Conservation (phyloP, 768 basidiomycete genomes). For the Termitomyces sp. region DNA sequence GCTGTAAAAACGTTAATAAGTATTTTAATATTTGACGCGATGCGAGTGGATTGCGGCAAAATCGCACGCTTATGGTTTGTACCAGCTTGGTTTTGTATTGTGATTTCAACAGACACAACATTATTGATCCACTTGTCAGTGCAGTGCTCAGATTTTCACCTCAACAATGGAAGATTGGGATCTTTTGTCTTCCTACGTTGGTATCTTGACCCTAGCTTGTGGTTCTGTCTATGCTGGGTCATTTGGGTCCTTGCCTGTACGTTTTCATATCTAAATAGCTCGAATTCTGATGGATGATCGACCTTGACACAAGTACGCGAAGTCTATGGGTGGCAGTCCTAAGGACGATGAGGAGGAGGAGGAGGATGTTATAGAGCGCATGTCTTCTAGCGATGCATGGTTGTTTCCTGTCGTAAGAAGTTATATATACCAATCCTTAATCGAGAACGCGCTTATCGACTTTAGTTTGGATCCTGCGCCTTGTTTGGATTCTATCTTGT, state of each 20-base stretch:
- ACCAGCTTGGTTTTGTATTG: neutral
- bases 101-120: neutral
- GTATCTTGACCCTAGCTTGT: constrained; percentile 59
- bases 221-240: constrained; percentile 68
- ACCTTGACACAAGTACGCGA: constrained; percentile 16
- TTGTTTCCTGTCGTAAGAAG: constrained; percentile 65
- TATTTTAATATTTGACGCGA: too few relatives aligned
- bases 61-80: neutral
- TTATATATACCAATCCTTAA: neutral
- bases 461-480: constrained; percentile 62
- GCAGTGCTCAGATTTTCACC: neutral
- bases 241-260: constrained; percentile 60
- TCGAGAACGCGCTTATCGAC: neutral
- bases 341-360: constrained; percentile 52
- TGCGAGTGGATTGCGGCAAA: too few relatives aligned
- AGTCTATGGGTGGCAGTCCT: constrained; percentile 13
- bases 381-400: constrained; percentile 69
- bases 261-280: constrained; percentile 17
- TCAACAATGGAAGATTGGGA: constrained; percentile 39
- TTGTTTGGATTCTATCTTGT: constrained; percentile 65
- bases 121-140: neutral
- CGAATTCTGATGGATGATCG: neutral
- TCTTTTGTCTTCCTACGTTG: constrained; percentile 61
- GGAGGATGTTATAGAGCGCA: constrained; percentile 50
- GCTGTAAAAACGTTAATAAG: too few relatives aligned